These are phyloP conservation scores for Cadophora luteo-olivacea DNA, from an alignment of 2,329 filamentous ascomycete genomes.

Conservation along the genomic window DNA sequence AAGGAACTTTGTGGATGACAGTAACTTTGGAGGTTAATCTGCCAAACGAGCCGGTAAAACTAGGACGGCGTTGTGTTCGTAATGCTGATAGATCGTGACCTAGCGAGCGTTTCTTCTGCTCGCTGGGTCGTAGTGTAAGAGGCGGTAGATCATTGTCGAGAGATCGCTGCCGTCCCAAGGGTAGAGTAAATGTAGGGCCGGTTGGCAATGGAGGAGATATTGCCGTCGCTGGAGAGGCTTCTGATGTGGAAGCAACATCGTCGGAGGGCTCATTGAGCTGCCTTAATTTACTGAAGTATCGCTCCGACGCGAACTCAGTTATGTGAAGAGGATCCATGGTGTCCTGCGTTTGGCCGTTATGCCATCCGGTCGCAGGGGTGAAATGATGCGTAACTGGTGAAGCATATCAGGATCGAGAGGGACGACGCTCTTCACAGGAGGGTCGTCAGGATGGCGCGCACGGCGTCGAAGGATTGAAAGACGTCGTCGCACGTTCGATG, in stretches of 20 bases:
- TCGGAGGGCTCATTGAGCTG: constrained; percentile 55
- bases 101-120: constrained; percentile 45
- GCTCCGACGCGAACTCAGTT: constrained; percentile 70
- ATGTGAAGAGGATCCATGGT: constrained; percentile 67
- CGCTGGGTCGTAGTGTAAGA: constrained; percentile 36
- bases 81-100: constrained; percentile 43
- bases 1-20: constrained; percentile 39
- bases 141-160: constrained; percentile 34
- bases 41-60: constrained; percentile 43
- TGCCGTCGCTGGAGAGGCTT: constrained; percentile 33
- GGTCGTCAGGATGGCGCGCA: constrained; percentile 34
- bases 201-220: constrained; percentile 15
- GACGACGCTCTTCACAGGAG: constrained; percentile 33
- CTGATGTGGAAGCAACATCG: constrained; percentile 46
- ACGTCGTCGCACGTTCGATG: constrained; percentile 37
- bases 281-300: constrained; percentile 67
- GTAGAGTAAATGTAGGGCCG: constrained; percentile 40
- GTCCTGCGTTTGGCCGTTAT: constrained; percentile 41
- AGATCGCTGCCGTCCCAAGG: constrained; percentile 40
- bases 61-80: constrained; percentile 43
- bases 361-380: constrained; percentile 41
- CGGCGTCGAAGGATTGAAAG: constrained; percentile 26
- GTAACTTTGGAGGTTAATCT: constrained; percentile 43
- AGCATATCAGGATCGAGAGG: constrained; percentile 40
- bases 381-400: constrained; percentile 33